Conservation (phyloP, 2,329 filamentous ascomycete species). For the Scedosporium boydii region DNA sequence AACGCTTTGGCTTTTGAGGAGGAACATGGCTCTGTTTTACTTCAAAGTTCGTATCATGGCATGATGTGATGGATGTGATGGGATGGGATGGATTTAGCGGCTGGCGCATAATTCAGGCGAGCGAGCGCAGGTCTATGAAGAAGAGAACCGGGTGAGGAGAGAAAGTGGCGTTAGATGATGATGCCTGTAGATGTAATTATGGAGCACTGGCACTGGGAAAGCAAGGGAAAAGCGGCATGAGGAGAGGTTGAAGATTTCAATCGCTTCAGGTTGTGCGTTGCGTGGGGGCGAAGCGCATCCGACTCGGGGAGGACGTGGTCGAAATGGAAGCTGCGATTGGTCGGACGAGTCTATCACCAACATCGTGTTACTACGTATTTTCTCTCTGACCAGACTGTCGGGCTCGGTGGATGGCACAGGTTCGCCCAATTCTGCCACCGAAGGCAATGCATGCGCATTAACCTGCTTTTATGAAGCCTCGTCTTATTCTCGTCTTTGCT, state of each 20-base stretch:
- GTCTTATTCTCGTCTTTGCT: no score
- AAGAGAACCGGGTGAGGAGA: neutral
- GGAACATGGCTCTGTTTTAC: no score
- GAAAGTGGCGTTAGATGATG: neutral
- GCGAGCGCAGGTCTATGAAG: neutral
- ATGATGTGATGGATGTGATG: neutral
- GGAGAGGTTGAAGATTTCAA: neutral
- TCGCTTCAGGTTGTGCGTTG: neutral
- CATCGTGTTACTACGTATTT: neutral
- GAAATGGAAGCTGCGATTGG: neutral
- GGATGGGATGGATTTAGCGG: neutral
- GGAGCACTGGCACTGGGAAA: neutral
- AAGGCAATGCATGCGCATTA: neutral
- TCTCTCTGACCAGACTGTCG: neutral
- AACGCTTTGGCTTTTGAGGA: no score
- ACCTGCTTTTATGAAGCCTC: neutral
- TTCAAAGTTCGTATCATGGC: neutral
- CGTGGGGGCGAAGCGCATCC: neutral
- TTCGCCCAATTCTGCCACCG: neutral
- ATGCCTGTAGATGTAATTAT: neutral
- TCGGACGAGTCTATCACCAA: neutral
- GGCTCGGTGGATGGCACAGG: neutral
- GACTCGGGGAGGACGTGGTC: neutral
- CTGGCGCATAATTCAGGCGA: neutral
- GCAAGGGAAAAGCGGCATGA: neutral